phyloP scores from a whole-genome alignment of 192 early-diverging fungal species.

The Entophlyctis helioformis region DNA sequence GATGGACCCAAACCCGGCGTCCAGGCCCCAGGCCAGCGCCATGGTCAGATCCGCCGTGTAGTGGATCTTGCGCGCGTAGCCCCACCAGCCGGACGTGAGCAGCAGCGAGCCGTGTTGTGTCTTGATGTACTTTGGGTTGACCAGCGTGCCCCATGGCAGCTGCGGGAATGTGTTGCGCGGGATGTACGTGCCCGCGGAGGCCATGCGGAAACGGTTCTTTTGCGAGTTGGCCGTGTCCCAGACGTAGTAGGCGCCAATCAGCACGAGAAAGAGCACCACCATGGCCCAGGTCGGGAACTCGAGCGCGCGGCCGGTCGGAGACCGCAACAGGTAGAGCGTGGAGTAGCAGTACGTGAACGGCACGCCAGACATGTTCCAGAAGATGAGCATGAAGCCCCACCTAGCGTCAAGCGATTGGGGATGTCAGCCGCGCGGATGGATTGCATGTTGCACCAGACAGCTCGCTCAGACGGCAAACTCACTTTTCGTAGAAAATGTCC shows the following conservation, averaged over 20 bases:
- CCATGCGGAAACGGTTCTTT: constrained; percentile 74
- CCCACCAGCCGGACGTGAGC: constrained; percentile 90
- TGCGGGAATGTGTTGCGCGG: constrained; percentile 79
- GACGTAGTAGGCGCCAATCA: constrained; percentile 57
- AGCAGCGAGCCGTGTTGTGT: constrained; percentile 73
- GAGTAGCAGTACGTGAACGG: constrained; percentile 71
- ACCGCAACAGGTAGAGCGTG: constrained; percentile 67
- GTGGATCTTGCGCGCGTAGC: constrained; percentile 84
- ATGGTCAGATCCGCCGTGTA: constrained; percentile 85
- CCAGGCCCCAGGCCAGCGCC: constrained; percentile 78
- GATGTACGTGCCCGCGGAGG: constrained; percentile 56
- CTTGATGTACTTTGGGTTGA: constrained; percentile 66
- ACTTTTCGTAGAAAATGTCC: constrained; percentile 82
- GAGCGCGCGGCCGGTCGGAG: constrained; percentile 43
- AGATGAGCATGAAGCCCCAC: constrained; percentile 56
- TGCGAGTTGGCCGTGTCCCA: constrained; percentile 75
- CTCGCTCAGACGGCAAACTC: constrained; percentile 5
- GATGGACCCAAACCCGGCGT: constrained; percentile 63
- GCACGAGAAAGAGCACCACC: constrained; percentile 32
- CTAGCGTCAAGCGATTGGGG: constrained; percentile 15
- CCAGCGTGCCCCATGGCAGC: constrained; percentile 16
- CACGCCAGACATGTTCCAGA: constrained; percentile 54
- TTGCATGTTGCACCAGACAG: neutral
- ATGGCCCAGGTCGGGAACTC: constrained; percentile 14
- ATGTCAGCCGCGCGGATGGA: neutral